These are phyloP conservation scores for Penicillium sp. DNA, from an alignment of 2,329 filamentous ascomycete species.

Conservation along the genomic window DNA sequence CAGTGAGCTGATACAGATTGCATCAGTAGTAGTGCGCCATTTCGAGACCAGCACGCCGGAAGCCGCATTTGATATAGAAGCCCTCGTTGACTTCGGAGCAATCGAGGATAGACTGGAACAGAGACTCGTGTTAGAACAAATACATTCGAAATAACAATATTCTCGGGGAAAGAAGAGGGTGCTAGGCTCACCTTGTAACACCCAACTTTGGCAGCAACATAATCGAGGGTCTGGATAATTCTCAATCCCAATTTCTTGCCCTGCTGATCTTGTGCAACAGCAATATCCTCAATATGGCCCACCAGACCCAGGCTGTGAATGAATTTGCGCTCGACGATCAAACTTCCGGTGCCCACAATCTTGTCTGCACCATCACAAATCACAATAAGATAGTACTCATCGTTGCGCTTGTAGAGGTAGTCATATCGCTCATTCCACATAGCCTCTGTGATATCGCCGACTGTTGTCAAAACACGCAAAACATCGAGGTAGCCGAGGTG, in stretches of 20 bases:
- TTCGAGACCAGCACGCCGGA: slow-evolving; percentile 83
- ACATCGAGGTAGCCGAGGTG: slow-evolving; percentile 82
- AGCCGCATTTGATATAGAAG: slow-evolving; percentile 98
- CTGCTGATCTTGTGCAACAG: slow-evolving; percentile 90
- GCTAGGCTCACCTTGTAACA: slow-evolving; percentile 73
- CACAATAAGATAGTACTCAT: slow-evolving; percentile 81
- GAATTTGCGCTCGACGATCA: slow-evolving; percentile 86
- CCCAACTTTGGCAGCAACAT: slow-evolving; percentile 78
- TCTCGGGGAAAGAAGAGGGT: neutral
- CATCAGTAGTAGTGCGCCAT: slow-evolving; percentile 89
- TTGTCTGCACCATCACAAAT: slow-evolving; percentile 67
- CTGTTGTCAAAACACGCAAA: slow-evolving; percentile 83
- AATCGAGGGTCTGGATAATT: slow-evolving; percentile 90
- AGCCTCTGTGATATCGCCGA: slow-evolving; percentile 75
- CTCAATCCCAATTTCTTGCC: slow-evolving; percentile 93
- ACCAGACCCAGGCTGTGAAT: slow-evolving; percentile 54
- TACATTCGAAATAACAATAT: neutral
- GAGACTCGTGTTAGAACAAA: neutral
- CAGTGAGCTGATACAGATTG: neutral
- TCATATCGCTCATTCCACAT: slow-evolving; percentile 77
- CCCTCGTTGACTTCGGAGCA: slow-evolving; percentile 95
- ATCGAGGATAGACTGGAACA: slow-evolving; percentile 75
- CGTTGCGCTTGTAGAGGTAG: slow-evolving; percentile 70
- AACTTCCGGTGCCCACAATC: slow-evolving; percentile 84
- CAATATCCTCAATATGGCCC: slow-evolving; percentile 97